phyloP scores from a whole-genome alignment of 805 yeast species.

The Starmerella cellae region DNA sequence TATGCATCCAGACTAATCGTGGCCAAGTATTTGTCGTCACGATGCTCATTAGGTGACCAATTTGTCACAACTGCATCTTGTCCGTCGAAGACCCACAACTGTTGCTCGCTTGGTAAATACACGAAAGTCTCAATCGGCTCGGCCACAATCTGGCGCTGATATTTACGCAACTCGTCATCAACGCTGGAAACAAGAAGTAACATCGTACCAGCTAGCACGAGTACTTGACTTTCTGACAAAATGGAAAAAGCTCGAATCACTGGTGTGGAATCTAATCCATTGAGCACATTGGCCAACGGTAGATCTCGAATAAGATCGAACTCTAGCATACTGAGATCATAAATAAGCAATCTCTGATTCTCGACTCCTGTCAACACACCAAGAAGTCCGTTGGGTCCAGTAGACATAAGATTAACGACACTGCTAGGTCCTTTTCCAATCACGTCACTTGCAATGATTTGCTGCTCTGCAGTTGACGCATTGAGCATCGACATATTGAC shows the following conservation, averaged over 20 bases:
- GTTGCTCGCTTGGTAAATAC: slow-evolving; percentile 20
- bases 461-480: slow-evolving; percentile 21
- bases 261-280: slow-evolving; percentile 23
- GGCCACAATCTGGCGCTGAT: slow-evolving; percentile 24
- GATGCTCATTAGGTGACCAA: slow-evolving; percentile 5
- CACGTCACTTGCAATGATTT: slow-evolving; percentile 23
- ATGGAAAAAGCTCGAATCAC: slow-evolving; percentile 27
- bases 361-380: slow-evolving; percentile 25
- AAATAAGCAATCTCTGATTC: slow-evolving; percentile 24
- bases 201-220: slow-evolving; percentile 30
- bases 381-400: slow-evolving; percentile 21
- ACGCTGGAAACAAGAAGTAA: slow-evolving; percentile 21
- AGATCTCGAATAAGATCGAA: slow-evolving; percentile 27
- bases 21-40: slow-evolving; percentile 7
- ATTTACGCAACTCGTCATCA: slow-evolving; percentile 14
- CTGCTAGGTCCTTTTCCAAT: slow-evolving; percentile 25
- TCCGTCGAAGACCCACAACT: slow-evolving; percentile 34
- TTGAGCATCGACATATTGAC: slow-evolving; percentile 3
- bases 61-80: slow-evolving; percentile 18
- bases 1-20: slow-evolving; percentile 33
- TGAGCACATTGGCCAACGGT: slow-evolving; percentile 27
- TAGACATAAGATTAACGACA: slow-evolving; percentile 22
- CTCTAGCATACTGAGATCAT: slow-evolving; percentile 12
- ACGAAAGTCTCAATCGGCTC: slow-evolving; percentile 29
- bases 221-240: slow-evolving; percentile 15